Evolutionary conservation across 2,329 filamentous ascomycete genomes (phyloP), one percentile per base, ranked within the genome.

Genomic region (Plenodomus lindquistii): DNA sequence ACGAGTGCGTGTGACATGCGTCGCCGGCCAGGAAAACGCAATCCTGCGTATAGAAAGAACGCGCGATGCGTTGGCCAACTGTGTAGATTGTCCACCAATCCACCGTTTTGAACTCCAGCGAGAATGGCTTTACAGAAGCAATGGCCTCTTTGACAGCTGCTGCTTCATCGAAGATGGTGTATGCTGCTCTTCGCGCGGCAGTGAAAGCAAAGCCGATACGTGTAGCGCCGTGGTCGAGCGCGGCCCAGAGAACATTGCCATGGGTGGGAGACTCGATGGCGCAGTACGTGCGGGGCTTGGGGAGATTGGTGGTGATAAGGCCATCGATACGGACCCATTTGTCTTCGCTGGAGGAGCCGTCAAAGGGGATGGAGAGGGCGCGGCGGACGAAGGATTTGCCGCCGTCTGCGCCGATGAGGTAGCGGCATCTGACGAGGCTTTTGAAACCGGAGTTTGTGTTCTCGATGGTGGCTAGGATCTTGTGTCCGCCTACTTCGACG

Each of bases 1-100:
- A 80, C 31, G 73, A 80, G 50, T 84, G 80, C 11, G 81, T 80
- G 50, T 85, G 81, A 1, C 79, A 80, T 5, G 81, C 80, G 46
- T 85, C 82, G 13, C 82, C 81, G 1, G 78, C 81, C 0, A 85
- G 66, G 37, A 84, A 79, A 2, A 81, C 70, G 2, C 80, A 74
- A 2, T 77, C 75, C 18, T 73, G 71, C 5, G 55, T 48, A 36
- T 56, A 66, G 48, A 71, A 69, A 2, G 53, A 55, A 15, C 64
- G 63, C 11, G 60, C 71, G 17, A 76, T 67, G 8, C 74, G 69
- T 56, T 77, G 75, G 2, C 75, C 75, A 2, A 77, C 71, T 2
- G 67, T 63, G 50, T 77, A 77, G 31, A 75, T 67, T 4, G 72
- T 76, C 66, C 73, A 76, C 75, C 75, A 77, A 40, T 75, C 73